Evolutionary conservation across 768 basidiomycete species (phyloP).

Genomic region (Psilocybe sp.): DNA sequence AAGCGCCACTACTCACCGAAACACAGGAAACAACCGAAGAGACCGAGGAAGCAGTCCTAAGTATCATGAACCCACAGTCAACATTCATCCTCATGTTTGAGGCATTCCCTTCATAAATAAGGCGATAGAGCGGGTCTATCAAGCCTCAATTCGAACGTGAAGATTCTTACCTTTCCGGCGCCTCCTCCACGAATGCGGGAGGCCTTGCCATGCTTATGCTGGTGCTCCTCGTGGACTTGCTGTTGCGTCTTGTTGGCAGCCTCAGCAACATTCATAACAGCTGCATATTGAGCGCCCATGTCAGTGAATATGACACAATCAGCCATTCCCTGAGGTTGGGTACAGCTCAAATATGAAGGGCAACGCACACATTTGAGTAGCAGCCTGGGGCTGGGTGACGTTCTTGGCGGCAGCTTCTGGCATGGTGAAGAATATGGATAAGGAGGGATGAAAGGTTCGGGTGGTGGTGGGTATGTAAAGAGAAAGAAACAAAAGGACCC

Average conservation of each 20-base stretch:
- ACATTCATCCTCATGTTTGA: conserved; percentile 2
- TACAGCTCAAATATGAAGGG: background rate
- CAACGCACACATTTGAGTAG: conserved; percentile 61
- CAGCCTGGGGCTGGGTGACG: conserved; percentile 57
- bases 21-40: conserved; percentile 68
- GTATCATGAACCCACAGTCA: background rate
- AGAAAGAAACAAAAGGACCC: conserved; percentile 1
- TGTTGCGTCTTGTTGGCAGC: conserved; percentile 16
- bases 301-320: background rate
- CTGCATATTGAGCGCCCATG: conserved; percentile 23
- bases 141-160: background rate
- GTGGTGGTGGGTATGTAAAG: background rate
- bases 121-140: background rate
- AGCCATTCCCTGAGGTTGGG: background rate
- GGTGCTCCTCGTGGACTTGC: conserved; percentile 35
- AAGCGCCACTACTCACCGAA: conserved; percentile 48
- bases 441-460: background rate
- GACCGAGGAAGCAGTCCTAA: conserved; percentile 67
- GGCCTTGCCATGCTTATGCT: conserved; percentile 44
- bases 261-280: conserved; percentile 41
- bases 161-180: conserved; percentile 51
- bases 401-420: conserved; percentile 25
- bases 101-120: conserved; percentile 4
- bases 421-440: conserved; percentile 1
- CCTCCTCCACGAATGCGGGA: conserved; percentile 70